Conservation (phyloP, 176 grass and related monocot genomes). For the Urochloa ruziziensis region DNA sequence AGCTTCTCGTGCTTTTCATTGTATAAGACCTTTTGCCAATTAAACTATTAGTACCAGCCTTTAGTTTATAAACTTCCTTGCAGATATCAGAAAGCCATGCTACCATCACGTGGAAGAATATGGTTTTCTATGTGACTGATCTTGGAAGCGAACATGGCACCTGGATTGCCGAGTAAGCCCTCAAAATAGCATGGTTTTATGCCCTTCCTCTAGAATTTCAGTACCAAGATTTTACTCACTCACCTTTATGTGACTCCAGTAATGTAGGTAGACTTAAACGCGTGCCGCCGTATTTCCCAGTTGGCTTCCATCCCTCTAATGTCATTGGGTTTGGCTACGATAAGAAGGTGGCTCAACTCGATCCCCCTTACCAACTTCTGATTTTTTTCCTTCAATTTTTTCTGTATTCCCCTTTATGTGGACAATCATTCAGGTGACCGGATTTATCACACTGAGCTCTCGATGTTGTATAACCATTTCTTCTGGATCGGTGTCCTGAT, state of each 20-base stretch:
- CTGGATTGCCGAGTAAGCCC: slow-evolving; percentile 84
- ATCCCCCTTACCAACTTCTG: not conserved
- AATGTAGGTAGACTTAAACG: slow-evolving; percentile 70
- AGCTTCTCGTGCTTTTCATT: no score
- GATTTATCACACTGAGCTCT: not conserved
- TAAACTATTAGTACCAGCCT: no score
- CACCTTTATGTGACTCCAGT: slow-evolving; percentile 39
- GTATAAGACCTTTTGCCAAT: no score
- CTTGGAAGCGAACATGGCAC: slow-evolving; percentile 78
- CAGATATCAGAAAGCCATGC: slow-evolving; percentile 84
- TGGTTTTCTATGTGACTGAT: slow-evolving; percentile 83
- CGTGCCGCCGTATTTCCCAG: slow-evolving; percentile 77
- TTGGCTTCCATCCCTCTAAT: slow-evolving; percentile 71
- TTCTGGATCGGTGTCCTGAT: not conserved
- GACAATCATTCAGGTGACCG: not conserved
- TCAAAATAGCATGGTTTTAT: slow-evolving; percentile 8
- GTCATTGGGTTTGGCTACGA: slow-evolving; percentile 84
- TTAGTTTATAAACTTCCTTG: no score
- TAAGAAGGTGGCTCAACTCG: slow-evolving; percentile 53
- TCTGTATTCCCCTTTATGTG: not conserved
- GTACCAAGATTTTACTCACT: not conserved
- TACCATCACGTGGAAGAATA: slow-evolving; percentile 80
- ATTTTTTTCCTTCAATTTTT: not conserved
- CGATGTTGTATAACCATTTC: not conserved
- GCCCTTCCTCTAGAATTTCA: not conserved